These are phyloP conservation scores for Colletotrichum cereale DNA, from an alignment of 2,329 filamentous ascomycete genomes.

Conservation along the genomic window DNA sequence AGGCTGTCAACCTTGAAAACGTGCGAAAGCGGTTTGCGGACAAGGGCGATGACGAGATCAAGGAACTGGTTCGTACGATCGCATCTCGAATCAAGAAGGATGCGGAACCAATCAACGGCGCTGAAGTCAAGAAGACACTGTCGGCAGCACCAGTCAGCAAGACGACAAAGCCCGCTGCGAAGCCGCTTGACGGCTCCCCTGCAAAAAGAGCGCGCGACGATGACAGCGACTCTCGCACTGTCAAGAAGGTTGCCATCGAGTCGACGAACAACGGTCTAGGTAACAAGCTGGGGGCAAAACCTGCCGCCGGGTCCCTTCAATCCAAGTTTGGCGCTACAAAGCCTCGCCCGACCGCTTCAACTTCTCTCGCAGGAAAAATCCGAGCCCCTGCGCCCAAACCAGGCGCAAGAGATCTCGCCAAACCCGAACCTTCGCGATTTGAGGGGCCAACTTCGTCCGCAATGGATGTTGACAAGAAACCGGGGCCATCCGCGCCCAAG, in stretches of 20 bases:
- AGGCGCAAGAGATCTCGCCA: constrained; percentile 39
- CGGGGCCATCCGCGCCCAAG: constrained; percentile 39
- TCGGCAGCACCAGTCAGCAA: constrained; percentile 37
- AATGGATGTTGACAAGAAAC: constrained; percentile 41
- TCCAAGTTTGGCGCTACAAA: constrained; percentile 47
- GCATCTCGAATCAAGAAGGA: constrained; percentile 59
- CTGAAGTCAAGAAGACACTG: constrained; percentile 43
- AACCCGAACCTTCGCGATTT: constrained; percentile 42
- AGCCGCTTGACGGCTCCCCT: constrained; percentile 47
- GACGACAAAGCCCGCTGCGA: constrained; percentile 48
- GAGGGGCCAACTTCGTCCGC: constrained; percentile 34
- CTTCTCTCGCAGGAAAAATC: constrained; percentile 62
- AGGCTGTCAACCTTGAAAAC: constrained; percentile 75
- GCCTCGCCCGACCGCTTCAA: constrained; percentile 43
- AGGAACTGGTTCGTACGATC: constrained; percentile 71
- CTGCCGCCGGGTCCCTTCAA: constrained; percentile 47
- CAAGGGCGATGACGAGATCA: constrained; percentile 74
- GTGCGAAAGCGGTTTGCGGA: constrained; percentile 73
- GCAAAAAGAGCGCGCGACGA: constrained; percentile 56
- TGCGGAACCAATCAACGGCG: constrained; percentile 44
- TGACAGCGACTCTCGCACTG: constrained; percentile 53
- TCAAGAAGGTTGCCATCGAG: constrained; percentile 59
- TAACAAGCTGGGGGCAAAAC: constrained; percentile 55
- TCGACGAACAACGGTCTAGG: constrained; percentile 52
- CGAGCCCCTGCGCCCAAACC: constrained; percentile 56